phyloP scores from a whole-genome alignment of 2,329 filamentous ascomycete genomes.

The Penicillium sp. region DNA sequence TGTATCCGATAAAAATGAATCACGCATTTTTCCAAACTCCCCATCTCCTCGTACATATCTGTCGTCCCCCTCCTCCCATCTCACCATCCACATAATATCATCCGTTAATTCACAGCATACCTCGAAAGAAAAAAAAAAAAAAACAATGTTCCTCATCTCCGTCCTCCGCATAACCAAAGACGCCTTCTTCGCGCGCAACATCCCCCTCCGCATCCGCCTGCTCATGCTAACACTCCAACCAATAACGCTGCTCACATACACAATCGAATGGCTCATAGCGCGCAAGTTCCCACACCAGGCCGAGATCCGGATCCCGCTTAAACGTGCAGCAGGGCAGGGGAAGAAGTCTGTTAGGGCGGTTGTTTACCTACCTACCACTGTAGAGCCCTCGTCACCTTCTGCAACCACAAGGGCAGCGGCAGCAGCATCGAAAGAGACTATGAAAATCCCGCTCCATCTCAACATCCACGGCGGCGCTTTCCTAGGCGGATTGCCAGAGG shows the following conservation, averaged over 20 bases:
- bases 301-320: conserved; percentile 16
- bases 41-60: background rate
- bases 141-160: conserved; percentile 32
- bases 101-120: background rate
- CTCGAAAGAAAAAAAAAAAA: conserved; percentile 64
- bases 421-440: background rate
- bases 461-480: conserved; percentile 24
- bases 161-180: conserved; percentile 26
- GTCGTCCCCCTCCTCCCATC: background rate
- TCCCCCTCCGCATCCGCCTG: conserved; percentile 50
- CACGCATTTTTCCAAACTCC: background rate
- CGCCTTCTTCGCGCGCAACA: conserved; percentile 41
- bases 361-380: conserved; percentile 9
- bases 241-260: conserved; percentile 43
- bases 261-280: conserved; percentile 37
- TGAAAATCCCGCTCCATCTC: conserved; percentile 16
- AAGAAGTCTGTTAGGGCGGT: conserved; percentile 13
- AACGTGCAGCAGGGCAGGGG: conserved; percentile 3
- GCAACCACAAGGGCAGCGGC: background rate
- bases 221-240: conserved; percentile 52
- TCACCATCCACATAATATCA: background rate
- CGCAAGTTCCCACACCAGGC: conserved; percentile 4
- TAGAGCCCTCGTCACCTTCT: background rate
- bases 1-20: background rate
- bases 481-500: conserved; percentile 21